These are phyloP conservation scores for Aspergillus sojae DNA, from an alignment of 2,329 filamentous ascomycete genomes.

Conservation along the genomic window DNA sequence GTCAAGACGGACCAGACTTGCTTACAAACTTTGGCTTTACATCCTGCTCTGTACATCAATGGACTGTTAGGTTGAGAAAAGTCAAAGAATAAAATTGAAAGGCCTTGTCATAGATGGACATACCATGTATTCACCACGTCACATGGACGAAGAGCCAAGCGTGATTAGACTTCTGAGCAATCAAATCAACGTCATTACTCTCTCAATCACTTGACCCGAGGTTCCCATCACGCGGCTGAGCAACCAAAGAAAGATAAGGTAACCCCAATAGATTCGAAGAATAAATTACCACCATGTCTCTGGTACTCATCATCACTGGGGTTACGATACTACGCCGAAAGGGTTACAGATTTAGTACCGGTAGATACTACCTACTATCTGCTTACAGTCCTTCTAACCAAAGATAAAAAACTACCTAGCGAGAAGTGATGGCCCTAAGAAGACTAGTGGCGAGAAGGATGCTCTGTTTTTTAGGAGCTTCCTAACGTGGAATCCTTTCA, in stretches of 20 bases:
- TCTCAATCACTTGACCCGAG: background rate
- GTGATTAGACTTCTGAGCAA: background rate
- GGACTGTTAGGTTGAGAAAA: background rate
- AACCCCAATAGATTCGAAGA: background rate
- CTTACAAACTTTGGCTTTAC: background rate
- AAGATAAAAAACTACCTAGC: no score
- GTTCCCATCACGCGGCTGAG: background rate
- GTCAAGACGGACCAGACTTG: background rate
- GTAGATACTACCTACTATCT: no score
- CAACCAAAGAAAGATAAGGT: background rate
- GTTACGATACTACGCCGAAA: no score
- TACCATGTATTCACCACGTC: background rate
- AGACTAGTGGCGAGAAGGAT: no score
- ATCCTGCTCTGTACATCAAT: background rate
- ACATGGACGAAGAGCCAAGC: background rate
- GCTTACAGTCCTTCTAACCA: no score
- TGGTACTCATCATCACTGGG: background rate
- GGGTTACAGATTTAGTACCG: no score
- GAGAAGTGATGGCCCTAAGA: no score
- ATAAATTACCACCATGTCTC: background rate
- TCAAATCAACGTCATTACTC: background rate
- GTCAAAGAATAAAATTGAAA: background rate
- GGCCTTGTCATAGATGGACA: background rate
- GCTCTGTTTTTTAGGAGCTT: no score
- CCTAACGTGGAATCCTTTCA: no score